phyloP scores from a whole-genome alignment of 2,329 filamentous ascomycete species.

The Epichloe typhina region DNA sequence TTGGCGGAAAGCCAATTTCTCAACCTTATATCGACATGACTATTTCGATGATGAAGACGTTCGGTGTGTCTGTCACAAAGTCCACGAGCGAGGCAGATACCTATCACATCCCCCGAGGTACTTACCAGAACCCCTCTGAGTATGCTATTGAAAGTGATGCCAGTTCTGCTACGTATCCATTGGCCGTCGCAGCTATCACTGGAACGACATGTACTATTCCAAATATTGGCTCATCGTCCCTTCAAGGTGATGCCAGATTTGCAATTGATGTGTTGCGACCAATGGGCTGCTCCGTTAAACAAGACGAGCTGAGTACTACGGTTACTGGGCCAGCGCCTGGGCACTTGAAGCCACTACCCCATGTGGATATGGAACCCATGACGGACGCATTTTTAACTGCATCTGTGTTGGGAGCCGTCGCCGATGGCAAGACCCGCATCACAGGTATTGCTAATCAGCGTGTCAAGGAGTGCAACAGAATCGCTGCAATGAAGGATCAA shows the following conservation, averaged over 20 bases:
- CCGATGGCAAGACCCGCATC: constrained; percentile 71
- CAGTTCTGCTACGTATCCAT: constrained; percentile 90
- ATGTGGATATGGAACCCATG: constrained; percentile 98
- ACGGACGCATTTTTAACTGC: constrained; percentile 96
- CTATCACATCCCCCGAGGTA: constrained; percentile 80
- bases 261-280: constrained; percentile 78
- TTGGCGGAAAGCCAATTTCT: constrained; percentile 95
- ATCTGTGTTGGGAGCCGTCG: constrained; percentile 82
- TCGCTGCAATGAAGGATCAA: constrained; percentile 88
- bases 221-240: constrained; percentile 83
- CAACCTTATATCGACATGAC: constrained; percentile 99
- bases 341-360: constrained; percentile 57
- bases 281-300: constrained; percentile 87
- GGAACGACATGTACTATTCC: constrained; percentile 92
- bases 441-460: constrained; percentile 93
- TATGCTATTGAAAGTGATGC: constrained; percentile 95
- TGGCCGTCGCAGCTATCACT: constrained; percentile 88
- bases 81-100: constrained; percentile 74
- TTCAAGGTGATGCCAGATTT: constrained; percentile 92
- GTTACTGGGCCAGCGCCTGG: constrained; percentile 78
- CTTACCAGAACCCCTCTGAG: constrained; percentile 69
- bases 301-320: constrained; percentile 75
- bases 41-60: constrained; percentile 89
- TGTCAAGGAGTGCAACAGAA: constrained; percentile 96
- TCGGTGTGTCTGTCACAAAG: constrained; percentile 68